Conservation (phyloP, 805 yeast species). For the Torulaspora delbrueckii region DNA sequence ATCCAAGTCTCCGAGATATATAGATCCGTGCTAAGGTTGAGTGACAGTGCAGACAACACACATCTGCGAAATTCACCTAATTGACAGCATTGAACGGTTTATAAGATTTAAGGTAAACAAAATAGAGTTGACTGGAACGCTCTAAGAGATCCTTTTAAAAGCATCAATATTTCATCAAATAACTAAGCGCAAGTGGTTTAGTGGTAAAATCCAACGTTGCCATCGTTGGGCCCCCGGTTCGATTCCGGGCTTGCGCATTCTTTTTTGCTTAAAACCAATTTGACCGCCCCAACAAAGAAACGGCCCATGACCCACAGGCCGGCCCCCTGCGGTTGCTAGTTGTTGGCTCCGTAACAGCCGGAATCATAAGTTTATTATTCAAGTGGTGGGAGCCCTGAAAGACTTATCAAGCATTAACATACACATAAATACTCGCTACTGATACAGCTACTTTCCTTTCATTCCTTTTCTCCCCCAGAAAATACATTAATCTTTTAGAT, state of each 20-base stretch:
- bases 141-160: too few species aligned
- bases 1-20: conserved; percentile 20
- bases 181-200: conserved; percentile 47
- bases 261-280: conserved; percentile 16
- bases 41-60: background rate
- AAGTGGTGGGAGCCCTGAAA: too few species aligned
- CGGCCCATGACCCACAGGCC: background rate
- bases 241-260: conserved; percentile 54
- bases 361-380: too few species aligned
- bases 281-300: background rate
- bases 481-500: background rate
- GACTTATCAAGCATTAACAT: too few species aligned
- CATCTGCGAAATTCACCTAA: background rate
- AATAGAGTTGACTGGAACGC: too few species aligned
- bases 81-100: too few species aligned
- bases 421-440: too few species aligned
- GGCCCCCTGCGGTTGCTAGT: background rate
- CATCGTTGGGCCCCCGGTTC: conserved; percentile 58
- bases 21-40: conserved; percentile 11
- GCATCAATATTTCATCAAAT: background rate
- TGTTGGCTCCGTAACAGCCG: background rate
- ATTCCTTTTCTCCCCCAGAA: background rate
- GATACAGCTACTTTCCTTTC: background rate
- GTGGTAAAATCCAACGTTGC: conserved; percentile 55
- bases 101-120: too few species aligned